Base-by-base conservation (phyloP, 208 protist species). In the Strigomonas culicis region DNA sequence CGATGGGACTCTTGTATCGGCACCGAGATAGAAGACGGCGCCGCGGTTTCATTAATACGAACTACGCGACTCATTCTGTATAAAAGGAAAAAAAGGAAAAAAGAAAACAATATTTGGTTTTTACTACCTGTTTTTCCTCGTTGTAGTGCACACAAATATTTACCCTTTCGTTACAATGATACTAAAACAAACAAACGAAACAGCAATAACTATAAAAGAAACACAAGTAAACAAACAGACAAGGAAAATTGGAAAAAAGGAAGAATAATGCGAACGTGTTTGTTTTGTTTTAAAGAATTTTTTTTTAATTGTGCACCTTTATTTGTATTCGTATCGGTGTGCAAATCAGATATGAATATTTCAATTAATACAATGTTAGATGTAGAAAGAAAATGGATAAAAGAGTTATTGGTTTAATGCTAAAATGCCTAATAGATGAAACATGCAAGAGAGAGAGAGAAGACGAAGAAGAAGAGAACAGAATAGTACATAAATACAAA, bases 231-330 rank as follows among this genome's bases (percentile, higher is more conserved):
- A 60, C 46, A n/a, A 17, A 57, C 17, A 66, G n/a, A 28, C 17
- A 27, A 30, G 59, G 51, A 41, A 32, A 21, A 27, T 55, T 41
- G 22, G 22, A 41, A 59, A 59, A 59, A 59, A 59, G 21, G 43
- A 43, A 11, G 8, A 36, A 34, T 30, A 21, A 11, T 15, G n/a
- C 7, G 32, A 57, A 57, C 32, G 30, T n/a, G 10, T n/a, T 32
- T 25, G 30, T 34, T 6, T 57, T 34, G 51, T 17, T 19, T 13
- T 17, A 57, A 8, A 21, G 32, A 57, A 8, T 39, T 10, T 43
- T n/a, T 59, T 59, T n/a, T 59, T 36, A 39, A 27, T 59, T 43
- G 22, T 36, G 34, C 7, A 44, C 11, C 6, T 46, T 30, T 11
- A 59, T 2, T 19, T 13, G 10, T n/a, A 11, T 31, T 44, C 7